phyloP scores from a whole-genome alignment of 129 eudicot genomes.

The Lonicera japonica region DNA sequence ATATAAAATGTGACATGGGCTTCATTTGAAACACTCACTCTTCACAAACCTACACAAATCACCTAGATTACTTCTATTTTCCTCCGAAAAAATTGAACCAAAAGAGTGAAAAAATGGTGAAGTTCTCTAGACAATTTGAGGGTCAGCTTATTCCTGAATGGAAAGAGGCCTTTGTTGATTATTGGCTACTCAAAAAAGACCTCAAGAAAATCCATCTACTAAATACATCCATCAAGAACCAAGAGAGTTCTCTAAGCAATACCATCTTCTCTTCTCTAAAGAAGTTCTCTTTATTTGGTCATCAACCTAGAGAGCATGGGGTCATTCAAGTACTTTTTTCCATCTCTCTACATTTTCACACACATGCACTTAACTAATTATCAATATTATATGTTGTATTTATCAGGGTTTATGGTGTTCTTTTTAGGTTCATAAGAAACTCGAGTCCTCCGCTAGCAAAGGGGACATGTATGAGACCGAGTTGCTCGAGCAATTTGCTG shows the following conservation, averaged over 20 bases:
- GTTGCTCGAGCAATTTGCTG: conserved; percentile 69
- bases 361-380: conserved; percentile 7
- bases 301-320: conserved; percentile 36
- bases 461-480: conserved; percentile 76
- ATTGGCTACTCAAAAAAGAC: conserved; percentile 67
- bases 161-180: conserved; percentile 93
- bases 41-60: conserved; percentile 11
- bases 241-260: conserved; percentile 27
- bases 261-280: conserved; percentile 43
- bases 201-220: conserved; percentile 64
- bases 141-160: conserved; percentile 90
- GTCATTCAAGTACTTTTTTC: conserved; percentile 59
- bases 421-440: conserved; percentile 73
- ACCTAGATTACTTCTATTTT: background rate
- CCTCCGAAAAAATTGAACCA: background rate
- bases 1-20: conserved; percentile 43
- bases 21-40: conserved; percentile 36
- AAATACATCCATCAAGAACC: conserved; percentile 22
- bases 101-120: conserved; percentile 49
- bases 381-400: background rate
- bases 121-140: conserved; percentile 84
- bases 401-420: conserved; percentile 19
- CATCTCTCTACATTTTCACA: too few species aligned
- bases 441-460: conserved; percentile 48
- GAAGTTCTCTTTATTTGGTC: conserved; percentile 47